phyloP scores from a whole-genome alignment of 2,329 filamentous ascomycete genomes.

The Intubia oerlemansii region DNA sequence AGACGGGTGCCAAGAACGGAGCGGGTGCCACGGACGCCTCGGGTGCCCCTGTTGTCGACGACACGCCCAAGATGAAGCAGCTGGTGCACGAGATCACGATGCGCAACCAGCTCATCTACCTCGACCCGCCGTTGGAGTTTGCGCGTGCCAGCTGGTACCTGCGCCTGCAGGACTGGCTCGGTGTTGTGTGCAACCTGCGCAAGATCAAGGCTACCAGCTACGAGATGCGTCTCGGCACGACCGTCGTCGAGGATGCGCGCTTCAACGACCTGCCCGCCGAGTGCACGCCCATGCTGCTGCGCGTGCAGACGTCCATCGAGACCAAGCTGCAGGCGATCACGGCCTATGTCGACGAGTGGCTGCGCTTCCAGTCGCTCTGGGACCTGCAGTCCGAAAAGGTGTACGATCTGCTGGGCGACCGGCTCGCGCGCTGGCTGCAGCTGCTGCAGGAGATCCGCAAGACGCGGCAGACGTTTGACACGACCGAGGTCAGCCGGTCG shows the following conservation, averaged over 20 bases:
- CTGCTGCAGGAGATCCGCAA: conserved; percentile 93
- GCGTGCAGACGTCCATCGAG: conserved; percentile 69
- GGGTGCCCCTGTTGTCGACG: conserved; percentile 17
- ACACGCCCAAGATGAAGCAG: conserved; percentile 44
- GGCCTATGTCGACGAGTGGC: conserved; percentile 87
- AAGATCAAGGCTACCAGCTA: conserved; percentile 93
- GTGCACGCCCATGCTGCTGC: conserved; percentile 58
- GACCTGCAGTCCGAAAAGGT: conserved; percentile 92
- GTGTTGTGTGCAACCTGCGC: conserved; percentile 73
- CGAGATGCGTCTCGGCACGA: conserved; percentile 61
- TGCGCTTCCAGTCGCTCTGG: conserved; percentile 97
- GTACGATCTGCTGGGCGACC: conserved; percentile 76
- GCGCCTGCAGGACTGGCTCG: conserved; percentile 85
- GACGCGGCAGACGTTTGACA: conserved; percentile 89
- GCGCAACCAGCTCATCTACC: conserved; percentile 92
- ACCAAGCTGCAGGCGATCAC: conserved; percentile 61
- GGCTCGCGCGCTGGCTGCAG: conserved; percentile 83
- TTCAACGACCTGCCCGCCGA: conserved; percentile 72
- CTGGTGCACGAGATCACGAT: conserved; percentile 87
- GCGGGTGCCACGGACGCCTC: too few relatives aligned
- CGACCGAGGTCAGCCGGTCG: conserved; percentile 74
- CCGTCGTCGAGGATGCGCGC: conserved; percentile 40
- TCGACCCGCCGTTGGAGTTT: conserved; percentile 82
- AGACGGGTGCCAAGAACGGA: conserved; percentile 19
- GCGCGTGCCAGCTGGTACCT: conserved; percentile 85